Evolutionary conservation across 257 asterid genomes (phyloP).

Genomic region (Solanum rostratum): DNA sequence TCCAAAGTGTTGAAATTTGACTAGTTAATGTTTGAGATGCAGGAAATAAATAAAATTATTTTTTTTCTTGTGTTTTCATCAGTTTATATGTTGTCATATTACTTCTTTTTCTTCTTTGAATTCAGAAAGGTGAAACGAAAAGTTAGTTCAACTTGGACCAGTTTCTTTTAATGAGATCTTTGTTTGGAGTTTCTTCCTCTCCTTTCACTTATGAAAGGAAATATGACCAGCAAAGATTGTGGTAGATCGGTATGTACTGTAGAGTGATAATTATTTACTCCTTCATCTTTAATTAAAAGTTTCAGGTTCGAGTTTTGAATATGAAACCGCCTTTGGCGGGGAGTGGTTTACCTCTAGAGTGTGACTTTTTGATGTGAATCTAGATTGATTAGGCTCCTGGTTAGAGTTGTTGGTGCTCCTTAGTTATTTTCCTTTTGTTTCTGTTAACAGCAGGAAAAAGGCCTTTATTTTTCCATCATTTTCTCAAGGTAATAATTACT

Average conservation of each 20-base stretch:
- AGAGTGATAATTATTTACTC: background rate
- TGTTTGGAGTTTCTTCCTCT: background rate
- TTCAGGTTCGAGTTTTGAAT: background rate
- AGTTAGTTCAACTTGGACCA: background rate
- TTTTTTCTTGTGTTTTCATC: background rate
- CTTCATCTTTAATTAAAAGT: background rate
- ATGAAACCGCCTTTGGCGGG: background rate
- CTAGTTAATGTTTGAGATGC: background rate
- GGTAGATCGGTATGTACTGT: too few species aligned
- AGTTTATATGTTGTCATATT: background rate
- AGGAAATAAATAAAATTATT: background rate
- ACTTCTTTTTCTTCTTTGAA: background rate
- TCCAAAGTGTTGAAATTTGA: background rate
- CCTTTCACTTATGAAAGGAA: background rate
- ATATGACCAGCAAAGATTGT: background rate
- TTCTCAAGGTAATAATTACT: background rate
- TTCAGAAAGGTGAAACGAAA: background rate
- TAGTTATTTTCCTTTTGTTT: background rate
- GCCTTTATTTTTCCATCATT: background rate
- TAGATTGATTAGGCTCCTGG: too few species aligned
- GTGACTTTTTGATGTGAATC: too few species aligned
- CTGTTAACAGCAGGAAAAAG: background rate
- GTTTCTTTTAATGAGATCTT: background rate
- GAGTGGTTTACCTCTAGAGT: background rate
- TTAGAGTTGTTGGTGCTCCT: background rate